These are phyloP conservation scores for Halophytophthora polymorphica DNA, from an alignment of 352 stramenopile species.

Conservation along the genomic window DNA sequence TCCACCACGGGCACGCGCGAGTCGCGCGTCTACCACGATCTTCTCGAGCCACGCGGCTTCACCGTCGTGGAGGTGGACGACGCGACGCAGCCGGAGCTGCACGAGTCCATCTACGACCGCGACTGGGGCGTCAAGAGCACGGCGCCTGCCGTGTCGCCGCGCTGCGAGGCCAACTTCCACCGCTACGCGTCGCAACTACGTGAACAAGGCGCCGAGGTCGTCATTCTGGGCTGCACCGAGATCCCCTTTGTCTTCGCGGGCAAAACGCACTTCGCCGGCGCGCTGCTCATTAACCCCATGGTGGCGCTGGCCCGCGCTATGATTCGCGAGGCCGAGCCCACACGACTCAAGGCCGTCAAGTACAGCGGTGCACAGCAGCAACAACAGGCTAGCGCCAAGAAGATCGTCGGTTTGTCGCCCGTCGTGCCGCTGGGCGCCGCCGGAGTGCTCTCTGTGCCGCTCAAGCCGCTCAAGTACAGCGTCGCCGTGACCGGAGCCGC, in stretches of 20 bases:
- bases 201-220: conserved; percentile 50
- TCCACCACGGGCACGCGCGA: conserved; percentile 63
- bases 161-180: conserved; percentile 58
- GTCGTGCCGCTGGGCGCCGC: conserved; percentile 5
- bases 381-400: not conserved
- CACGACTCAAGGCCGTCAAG: conserved; percentile 34
- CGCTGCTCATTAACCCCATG: conserved; percentile 70
- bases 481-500: too few relatives aligned
- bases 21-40: conserved; percentile 67
- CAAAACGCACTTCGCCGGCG: conserved; percentile 34
- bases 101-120: conserved; percentile 74
- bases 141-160: conserved; percentile 46
- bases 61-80: conserved; percentile 47
- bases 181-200: conserved; percentile 46
- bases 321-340: conserved; percentile 58
- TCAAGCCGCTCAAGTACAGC: conserved; percentile 1
- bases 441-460: not conserved
- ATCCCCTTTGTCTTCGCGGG: conserved; percentile 72
- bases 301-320: conserved; percentile 68
- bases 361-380: not conserved
- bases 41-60: conserved; percentile 59
- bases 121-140: conserved; percentile 78
- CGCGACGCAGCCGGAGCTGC: conserved; percentile 53
- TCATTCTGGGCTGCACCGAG: conserved; percentile 77
- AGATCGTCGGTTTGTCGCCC: conserved; percentile 8